Percentiles rank a stretch among this genome's conserved stretches.
Evolutionary conservation across 2,329 filamentous ascomycete genomes (phyloP).

Genomic region (Emergomyces pasteurianus): DNA sequence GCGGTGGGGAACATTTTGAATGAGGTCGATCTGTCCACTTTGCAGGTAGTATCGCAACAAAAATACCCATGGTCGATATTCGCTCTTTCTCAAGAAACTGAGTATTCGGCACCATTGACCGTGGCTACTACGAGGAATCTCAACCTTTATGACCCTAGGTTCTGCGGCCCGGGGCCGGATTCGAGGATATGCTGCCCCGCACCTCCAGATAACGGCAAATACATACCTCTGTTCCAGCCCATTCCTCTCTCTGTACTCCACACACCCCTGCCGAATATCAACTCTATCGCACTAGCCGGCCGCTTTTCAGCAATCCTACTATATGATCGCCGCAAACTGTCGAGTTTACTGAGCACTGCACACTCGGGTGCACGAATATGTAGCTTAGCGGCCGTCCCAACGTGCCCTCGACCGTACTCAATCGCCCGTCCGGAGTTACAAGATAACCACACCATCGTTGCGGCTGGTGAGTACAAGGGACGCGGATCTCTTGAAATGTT

Average conservation of each 20-base stretch:
- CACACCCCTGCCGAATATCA: constrained; percentile 50
- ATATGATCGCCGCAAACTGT: constrained; percentile 81
- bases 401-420: constrained; percentile 42
- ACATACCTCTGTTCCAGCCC: constrained; percentile 65
- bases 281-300: constrained; percentile 79
- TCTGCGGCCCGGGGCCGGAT: constrained; percentile 1
- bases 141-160: constrained; percentile 67
- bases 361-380: constrained; percentile 74
- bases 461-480: constrained; percentile 81
- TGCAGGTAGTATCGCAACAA: constrained; percentile 57
- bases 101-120: constrained; percentile 57
- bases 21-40: constrained; percentile 66
- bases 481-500: constrained; percentile 89
- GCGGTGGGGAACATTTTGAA: constrained; percentile 65
- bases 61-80: constrained; percentile 74
- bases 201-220: constrained; percentile 26
- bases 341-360: constrained; percentile 62
- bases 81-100: constrained; percentile 57
- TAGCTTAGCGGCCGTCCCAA: constrained; percentile 53
- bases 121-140: constrained; percentile 73
- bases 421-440: constrained; percentile 30
- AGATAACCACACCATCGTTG: constrained; percentile 56
- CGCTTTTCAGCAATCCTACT: constrained; percentile 79
- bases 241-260: constrained; percentile 76
- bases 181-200: constrained; percentile 22